A percentile compares a stretch with the other conserved stretches of the same genome.
These are phyloP conservation scores for Castanopsis chinensis DNA, from an alignment of 306 rosid genomes.

Conservation along the genomic window DNA sequence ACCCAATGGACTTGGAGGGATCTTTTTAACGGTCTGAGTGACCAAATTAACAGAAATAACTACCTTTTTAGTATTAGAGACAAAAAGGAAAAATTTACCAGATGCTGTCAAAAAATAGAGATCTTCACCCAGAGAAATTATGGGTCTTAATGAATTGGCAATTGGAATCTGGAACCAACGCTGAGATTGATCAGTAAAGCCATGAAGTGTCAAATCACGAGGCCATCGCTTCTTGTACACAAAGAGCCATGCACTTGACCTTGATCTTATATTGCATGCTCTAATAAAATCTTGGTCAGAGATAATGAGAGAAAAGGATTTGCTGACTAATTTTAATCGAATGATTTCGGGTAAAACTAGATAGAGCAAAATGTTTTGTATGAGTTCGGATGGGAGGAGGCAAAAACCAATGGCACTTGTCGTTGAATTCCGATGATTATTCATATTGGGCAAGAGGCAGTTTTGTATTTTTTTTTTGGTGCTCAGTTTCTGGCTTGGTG, in stretches of 20 bases:
- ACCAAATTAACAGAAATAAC: constrained; percentile 53
- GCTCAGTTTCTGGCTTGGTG: not conserved
- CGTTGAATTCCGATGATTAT: constrained; percentile 36
- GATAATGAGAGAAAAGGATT: constrained; percentile 26
- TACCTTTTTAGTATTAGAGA: constrained; percentile 45
- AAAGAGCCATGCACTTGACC: constrained; percentile 59
- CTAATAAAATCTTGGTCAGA: constrained; percentile 45
- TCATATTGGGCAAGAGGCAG: constrained; percentile 26
- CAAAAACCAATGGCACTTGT: constrained; percentile 43
- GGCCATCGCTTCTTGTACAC: constrained; percentile 67
- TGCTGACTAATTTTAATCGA: constrained; percentile 33
- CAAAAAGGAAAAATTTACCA: constrained; percentile 47
- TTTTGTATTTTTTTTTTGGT: not conserved
- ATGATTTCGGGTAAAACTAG: constrained; percentile 41
- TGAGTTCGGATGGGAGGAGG: constrained; percentile 55
- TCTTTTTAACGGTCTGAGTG: constrained; percentile 39
- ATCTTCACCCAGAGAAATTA: constrained; percentile 43
- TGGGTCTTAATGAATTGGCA: constrained; percentile 41
- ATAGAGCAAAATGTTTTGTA: constrained; percentile 48
- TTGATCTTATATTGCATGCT: constrained; percentile 44
- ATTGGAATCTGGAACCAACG: constrained; percentile 60
- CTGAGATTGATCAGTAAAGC: constrained; percentile 52
- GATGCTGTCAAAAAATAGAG: constrained; percentile 55
- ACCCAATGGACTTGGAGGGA: constrained; percentile 61
- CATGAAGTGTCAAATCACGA: constrained; percentile 55